Conservation (phyloP, 148 eudicot genomes). For the Silene conica region DNA sequence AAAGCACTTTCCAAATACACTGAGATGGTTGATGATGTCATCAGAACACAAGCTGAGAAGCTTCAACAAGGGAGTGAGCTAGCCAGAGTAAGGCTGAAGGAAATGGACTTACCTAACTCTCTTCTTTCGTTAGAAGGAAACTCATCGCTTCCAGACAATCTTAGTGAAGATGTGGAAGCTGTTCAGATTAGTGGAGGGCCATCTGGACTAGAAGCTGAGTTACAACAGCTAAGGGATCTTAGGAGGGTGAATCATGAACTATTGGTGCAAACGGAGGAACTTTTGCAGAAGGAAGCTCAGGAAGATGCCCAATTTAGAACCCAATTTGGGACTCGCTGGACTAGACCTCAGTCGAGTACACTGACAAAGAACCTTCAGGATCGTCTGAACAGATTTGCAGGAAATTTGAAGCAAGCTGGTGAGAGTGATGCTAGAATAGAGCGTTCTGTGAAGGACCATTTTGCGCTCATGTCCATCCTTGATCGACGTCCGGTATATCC, state of each 20-base stretch:
- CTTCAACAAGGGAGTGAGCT: constrained; percentile 98
- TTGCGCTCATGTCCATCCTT: constrained; percentile 88
- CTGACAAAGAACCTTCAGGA: constrained; percentile 87
- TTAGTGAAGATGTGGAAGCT: constrained; percentile 95
- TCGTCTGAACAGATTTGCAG: constrained; percentile 89
- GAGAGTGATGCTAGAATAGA: constrained; percentile 95
- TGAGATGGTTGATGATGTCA: constrained; percentile 90
- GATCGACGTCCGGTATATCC: constrained; percentile 73
- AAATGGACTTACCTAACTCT: constrained; percentile 95
- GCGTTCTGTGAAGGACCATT: constrained; percentile 86
- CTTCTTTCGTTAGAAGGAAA: constrained; percentile 89
- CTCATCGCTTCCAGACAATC: constrained; percentile 54
- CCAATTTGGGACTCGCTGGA: constrained; percentile 96
- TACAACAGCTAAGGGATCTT: constrained; percentile 84
- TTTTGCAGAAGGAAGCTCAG: constrained; percentile 83
- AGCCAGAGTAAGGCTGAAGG: constrained; percentile 88
- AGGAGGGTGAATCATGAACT: constrained; percentile 92
- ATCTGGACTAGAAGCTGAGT: constrained; percentile 81
- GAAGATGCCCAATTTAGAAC: constrained; percentile 90
- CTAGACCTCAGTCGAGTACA: constrained; percentile 95
- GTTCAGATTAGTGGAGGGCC: constrained; percentile 96
- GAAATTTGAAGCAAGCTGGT: constrained; percentile 90
- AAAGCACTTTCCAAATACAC: constrained; percentile 94
- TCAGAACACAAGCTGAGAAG: constrained; percentile 94
- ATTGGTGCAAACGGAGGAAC: constrained; percentile 90